Percentiles rank a stretch among this genome's conserved stretches.
Conservation (phyloP, 1,139 yeast genomes). For the Pichia sp. region DNA sequence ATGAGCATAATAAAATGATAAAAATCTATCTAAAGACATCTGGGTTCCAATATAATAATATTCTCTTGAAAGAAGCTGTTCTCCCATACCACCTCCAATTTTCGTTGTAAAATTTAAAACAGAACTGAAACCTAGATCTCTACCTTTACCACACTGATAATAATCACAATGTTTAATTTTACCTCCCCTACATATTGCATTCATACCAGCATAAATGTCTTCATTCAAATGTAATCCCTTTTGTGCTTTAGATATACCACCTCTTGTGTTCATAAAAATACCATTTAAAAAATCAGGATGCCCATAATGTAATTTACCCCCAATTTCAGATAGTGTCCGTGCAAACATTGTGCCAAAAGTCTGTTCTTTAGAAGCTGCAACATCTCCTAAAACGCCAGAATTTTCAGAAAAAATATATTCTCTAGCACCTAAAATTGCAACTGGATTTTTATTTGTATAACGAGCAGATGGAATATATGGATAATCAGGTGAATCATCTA, state of each 20-base stretch:
- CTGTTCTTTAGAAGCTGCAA: constrained; percentile 91
- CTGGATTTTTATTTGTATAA: constrained; percentile 41
- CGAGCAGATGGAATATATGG: constrained; percentile 44
- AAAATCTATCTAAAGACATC: constrained; percentile 70
- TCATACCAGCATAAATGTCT: constrained; percentile 91
- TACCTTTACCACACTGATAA: constrained; percentile 86
- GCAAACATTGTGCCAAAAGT: constrained; percentile 90
- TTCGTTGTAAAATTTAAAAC: constrained; percentile 80
- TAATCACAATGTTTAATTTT: constrained; percentile 83
- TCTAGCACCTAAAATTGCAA: constrained; percentile 84
- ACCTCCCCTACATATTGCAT: constrained; percentile 75
- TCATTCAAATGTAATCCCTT: constrained; percentile 81
- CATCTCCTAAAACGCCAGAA: constrained; percentile 80
- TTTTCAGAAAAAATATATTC: constrained; percentile 86
- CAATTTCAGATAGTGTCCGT: constrained; percentile 75
- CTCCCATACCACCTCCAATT: constrained; percentile 96
- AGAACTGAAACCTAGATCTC: constrained; percentile 84
- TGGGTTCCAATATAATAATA: constrained; percentile 77
- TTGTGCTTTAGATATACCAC: constrained; percentile 88
- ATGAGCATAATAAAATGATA: constrained; percentile 86
- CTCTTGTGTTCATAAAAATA: constrained; percentile 83
- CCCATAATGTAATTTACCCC: constrained; percentile 86
- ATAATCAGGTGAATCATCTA: constrained; percentile 28
- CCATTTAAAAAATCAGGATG: constrained; percentile 87
- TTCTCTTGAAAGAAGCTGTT: constrained; percentile 78